Evolutionary conservation across 768 basidiomycete species (phyloP).

Genomic region (Paxillus involutus): DNA sequence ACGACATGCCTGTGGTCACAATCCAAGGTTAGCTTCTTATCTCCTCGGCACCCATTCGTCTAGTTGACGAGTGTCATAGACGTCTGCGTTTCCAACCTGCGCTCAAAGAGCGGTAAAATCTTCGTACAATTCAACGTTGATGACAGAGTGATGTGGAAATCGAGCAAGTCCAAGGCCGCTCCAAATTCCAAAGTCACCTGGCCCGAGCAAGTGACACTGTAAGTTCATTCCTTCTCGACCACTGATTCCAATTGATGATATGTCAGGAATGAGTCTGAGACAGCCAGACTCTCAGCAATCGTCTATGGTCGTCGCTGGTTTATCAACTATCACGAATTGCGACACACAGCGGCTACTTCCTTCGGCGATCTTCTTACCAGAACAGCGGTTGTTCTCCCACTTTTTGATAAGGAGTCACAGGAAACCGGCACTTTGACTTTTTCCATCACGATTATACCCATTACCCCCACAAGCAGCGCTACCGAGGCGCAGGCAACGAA

Average conservation of each 20-base stretch:
- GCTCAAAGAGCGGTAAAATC: background rate
- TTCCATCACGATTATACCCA: too few species aligned
- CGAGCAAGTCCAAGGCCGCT: background rate
- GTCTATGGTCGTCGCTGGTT: background rate
- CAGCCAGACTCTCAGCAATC: background rate
- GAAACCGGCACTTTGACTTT: too few species aligned
- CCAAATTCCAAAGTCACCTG: background rate
- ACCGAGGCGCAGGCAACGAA: too few species aligned
- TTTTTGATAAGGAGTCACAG: too few species aligned
- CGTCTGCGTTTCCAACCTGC: background rate
- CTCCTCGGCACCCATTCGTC: background rate
- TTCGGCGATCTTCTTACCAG: background rate
- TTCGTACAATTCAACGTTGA: background rate
- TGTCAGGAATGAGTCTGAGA: background rate
- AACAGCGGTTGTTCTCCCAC: too few species aligned
- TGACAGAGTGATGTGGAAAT: background rate
- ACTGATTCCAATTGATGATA: background rate
- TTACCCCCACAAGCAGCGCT: too few species aligned
- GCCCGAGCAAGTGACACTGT: background rate
- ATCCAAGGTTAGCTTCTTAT: background rate
- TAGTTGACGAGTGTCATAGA: background rate
- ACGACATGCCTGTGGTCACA: background rate
- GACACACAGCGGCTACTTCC: background rate
- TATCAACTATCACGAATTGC: background rate
- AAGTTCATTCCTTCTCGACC: background rate